phyloP scores from a whole-genome alignment of 1,284 basidiomycete species.

The Moesziomyces aphidis region DNA sequence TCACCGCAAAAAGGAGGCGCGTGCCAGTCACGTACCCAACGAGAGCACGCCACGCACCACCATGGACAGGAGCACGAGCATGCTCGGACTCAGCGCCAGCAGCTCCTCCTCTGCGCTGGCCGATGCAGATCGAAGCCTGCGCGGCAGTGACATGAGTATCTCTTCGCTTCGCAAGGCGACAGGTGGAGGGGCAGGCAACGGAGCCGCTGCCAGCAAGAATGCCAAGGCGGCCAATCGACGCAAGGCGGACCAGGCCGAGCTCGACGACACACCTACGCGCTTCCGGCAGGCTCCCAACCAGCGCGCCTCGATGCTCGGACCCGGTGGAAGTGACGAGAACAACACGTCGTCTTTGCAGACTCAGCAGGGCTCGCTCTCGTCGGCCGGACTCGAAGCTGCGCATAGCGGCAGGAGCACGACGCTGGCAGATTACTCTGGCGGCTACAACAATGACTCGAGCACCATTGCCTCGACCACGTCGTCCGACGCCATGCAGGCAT shows the following conservation, averaged over 20 bases:
- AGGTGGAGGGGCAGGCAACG: slow-evolving; percentile 3
- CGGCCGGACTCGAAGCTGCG: slow-evolving; percentile 36
- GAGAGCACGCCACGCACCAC: slow-evolving; percentile 27
- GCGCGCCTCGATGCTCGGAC: slow-evolving; percentile 30
- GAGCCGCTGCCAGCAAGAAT: slow-evolving; percentile 8
- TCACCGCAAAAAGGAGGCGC: slow-evolving; percentile 49
- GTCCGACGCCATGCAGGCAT: slow-evolving; percentile 30
- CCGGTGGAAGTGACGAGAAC: slow-evolving; percentile 20
- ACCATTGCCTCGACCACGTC: slow-evolving; percentile 27
- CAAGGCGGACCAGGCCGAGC: slow-evolving; percentile 45
- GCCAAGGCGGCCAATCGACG: slow-evolving; percentile 26
- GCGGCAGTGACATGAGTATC: slow-evolving; percentile 21
- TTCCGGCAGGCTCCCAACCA: slow-evolving; percentile 38
- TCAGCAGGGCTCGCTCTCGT: slow-evolving; percentile 35
- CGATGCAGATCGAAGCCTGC: slow-evolving; percentile 30
- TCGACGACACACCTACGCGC: slow-evolving; percentile 44
- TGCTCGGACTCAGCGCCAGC: slow-evolving; percentile 31
- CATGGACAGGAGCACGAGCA: slow-evolving; percentile 25
- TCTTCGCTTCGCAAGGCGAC: slow-evolving; percentile 20
- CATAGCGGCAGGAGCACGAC: slow-evolving; percentile 28
- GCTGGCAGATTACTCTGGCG: slow-evolving; percentile 34
- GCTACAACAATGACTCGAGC: slow-evolving; percentile 35
- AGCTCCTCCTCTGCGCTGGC: slow-evolving; percentile 32
- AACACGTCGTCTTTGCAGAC: slow-evolving; percentile 24
- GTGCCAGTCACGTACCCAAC: slow-evolving; percentile 20